Conservation (phyloP, 306 rosid genomes). For the Ceratonia siliqua region DNA sequence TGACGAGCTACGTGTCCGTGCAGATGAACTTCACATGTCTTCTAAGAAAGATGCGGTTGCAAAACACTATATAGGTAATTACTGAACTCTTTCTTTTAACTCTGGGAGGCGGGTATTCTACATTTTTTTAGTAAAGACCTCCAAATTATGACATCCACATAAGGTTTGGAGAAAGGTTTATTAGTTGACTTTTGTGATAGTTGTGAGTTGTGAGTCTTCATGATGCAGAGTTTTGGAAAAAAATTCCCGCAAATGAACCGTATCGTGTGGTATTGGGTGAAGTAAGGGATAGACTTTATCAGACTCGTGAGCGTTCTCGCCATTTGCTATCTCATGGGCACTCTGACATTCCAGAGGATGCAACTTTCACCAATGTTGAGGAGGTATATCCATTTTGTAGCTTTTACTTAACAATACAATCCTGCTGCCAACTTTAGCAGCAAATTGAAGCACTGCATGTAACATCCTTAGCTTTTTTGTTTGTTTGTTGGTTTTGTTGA, state of each 20-base stretch:
- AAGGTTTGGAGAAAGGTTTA: slow-evolving; percentile 1
- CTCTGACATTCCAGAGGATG: slow-evolving; percentile 93
- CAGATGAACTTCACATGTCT: slow-evolving; percentile 70
- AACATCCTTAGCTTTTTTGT: neutral
- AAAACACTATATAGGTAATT: slow-evolving; percentile 90
- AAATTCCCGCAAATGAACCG: slow-evolving; percentile 82
- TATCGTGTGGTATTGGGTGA: slow-evolving; percentile 94
- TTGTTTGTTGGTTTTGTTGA: neutral
- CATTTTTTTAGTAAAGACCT: neutral
- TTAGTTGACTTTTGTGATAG: neutral
- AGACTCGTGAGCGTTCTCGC: slow-evolving; percentile 95
- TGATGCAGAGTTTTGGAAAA: slow-evolving; percentile 89
- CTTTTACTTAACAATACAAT: neutral
- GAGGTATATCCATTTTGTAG: slow-evolving; percentile 48
- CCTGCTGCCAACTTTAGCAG: neutral
- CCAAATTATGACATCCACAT: neutral
- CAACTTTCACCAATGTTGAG: slow-evolving; percentile 79
- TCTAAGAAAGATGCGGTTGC: slow-evolving; percentile 88
- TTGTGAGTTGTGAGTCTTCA: slow-evolving; percentile 26
- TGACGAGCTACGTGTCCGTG: slow-evolving; percentile 83
- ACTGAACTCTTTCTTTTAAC: slow-evolving; percentile 15
- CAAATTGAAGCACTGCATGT: neutral
- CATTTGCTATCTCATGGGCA: slow-evolving; percentile 74
- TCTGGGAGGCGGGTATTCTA: neutral
- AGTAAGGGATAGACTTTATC: slow-evolving; percentile 90